phyloP scores from a whole-genome alignment of 768 basidiomycete genomes.

The Phanerodontia chrysosporium region DNA sequence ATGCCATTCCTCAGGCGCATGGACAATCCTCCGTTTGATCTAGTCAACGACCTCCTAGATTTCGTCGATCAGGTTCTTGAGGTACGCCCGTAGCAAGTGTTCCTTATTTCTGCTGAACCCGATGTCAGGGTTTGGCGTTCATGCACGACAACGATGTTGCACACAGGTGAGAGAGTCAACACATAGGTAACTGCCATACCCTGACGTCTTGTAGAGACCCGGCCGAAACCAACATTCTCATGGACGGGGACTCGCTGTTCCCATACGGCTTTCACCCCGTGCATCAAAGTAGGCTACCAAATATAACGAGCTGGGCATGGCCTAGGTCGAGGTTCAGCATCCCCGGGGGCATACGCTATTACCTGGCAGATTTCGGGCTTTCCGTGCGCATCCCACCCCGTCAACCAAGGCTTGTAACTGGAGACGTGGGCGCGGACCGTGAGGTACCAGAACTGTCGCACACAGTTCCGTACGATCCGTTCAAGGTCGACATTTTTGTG shows the following conservation, averaged over 20 bases:
- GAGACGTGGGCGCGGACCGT: conserved; percentile 12
- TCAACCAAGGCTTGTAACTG: conserved; percentile 9
- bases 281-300: neutral
- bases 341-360: conserved; percentile 9
- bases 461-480: conserved; percentile 23
- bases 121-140: conserved; percentile 16
- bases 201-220: conserved; percentile 5
- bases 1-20: conserved; percentile 16
- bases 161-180: conserved; percentile 10
- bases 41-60: conserved; percentile 18
- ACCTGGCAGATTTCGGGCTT: conserved; percentile 17
- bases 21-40: conserved; percentile 18
- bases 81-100: neutral
- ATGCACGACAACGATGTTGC: conserved; percentile 19
- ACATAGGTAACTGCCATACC: no score
- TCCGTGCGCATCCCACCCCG: conserved; percentile 8
- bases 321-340: neutral
- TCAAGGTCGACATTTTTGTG: conserved; percentile 26
- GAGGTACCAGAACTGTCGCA: conserved; percentile 21
- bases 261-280: conserved; percentile 10
- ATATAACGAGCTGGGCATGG: neutral
- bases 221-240: conserved; percentile 7
- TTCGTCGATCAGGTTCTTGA: conserved; percentile 23
- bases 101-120: neutral
- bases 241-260: conserved; percentile 10